Conservation (phyloP, 1,139 yeast genomes). For the Pneumocystis wakefieldiae region DNA sequence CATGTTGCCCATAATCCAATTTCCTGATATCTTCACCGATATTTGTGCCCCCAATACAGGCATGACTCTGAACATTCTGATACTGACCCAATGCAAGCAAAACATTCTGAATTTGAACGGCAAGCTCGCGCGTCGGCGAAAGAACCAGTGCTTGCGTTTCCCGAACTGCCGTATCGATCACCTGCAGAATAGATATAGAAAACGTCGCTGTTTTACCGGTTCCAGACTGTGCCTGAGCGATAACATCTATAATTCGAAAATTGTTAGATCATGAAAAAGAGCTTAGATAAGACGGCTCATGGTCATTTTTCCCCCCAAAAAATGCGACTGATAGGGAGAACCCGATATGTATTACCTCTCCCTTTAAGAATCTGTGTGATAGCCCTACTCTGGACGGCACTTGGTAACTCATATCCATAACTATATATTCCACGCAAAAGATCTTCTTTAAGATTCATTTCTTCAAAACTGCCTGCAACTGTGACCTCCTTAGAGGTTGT, state of each 20-base stretch:
- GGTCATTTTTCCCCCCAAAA: not conserved
- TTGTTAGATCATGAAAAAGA: not conserved
- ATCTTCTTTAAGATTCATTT: conserved; percentile 20
- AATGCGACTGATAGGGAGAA: not conserved
- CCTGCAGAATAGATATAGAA: conserved; percentile 80
- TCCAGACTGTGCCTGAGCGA: conserved; percentile 99
- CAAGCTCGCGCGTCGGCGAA: conserved; percentile 98
- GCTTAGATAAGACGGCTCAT: not conserved
- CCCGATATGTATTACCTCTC: conserved; percentile 24
- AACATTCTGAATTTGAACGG: conserved; percentile 93
- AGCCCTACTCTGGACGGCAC: conserved; percentile 97
- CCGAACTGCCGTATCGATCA: conserved; percentile 39
- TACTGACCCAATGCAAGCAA: conserved; percentile 86
- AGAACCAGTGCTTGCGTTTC: conserved; percentile 81
- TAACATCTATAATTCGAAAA: conserved; percentile 43
- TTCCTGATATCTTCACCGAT: conserved; percentile 84
- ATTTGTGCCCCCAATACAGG: conserved; percentile 97
- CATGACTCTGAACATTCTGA: conserved; percentile 88
- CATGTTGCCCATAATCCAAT: conserved; percentile 83
- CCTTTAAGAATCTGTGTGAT: conserved; percentile 93
- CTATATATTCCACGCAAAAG: conserved; percentile 60
- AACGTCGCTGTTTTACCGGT: conserved; percentile 99
- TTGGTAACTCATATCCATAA: conserved; percentile 95
- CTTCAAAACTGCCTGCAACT: conserved; percentile 27
- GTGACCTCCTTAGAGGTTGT: conserved; percentile 37